Percentiles rank a stretch among this genome's conserved stretches.
Conservation (phyloP, 2,329 filamentous ascomycete species). For the Chrysoporthe austroafricana region DNA sequence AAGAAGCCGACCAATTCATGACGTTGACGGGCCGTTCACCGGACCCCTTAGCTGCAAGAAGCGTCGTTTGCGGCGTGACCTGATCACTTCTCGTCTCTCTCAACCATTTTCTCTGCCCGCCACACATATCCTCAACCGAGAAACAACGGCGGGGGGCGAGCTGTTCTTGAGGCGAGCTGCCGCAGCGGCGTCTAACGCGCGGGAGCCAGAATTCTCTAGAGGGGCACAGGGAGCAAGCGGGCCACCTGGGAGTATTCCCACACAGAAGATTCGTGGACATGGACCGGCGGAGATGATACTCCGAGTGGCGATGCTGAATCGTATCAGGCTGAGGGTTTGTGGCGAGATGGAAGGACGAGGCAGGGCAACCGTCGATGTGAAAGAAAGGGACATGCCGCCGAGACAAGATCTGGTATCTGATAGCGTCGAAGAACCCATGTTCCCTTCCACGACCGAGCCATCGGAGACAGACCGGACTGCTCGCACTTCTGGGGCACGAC, state of each 20-base stretch:
- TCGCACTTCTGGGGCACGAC: conserved; percentile 14
- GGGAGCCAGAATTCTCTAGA: conserved; percentile 28
- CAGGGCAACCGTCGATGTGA: conserved; percentile 28
- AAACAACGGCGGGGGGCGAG: conserved; percentile 51
- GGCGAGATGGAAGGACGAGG: conserved; percentile 40
- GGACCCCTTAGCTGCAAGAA: conserved; percentile 64
- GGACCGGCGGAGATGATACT: conserved; percentile 52
- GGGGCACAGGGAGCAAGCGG: conserved; percentile 21
- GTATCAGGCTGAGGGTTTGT: conserved; percentile 53
- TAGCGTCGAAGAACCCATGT: not conserved
- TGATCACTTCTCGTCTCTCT: conserved; percentile 73
- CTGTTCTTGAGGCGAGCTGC: conserved; percentile 54
- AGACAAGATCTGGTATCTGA: not conserved
- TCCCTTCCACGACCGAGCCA: not conserved
- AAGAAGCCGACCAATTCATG: conserved; percentile 55
- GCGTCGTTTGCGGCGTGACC: conserved; percentile 62
- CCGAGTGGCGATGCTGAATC: conserved; percentile 69
- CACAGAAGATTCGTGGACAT: conserved; percentile 25
- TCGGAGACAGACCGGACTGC: not conserved
- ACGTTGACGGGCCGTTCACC: conserved; percentile 63
- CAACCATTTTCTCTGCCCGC: conserved; percentile 71
- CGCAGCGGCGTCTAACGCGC: conserved; percentile 40
- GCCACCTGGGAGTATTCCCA: conserved; percentile 18
- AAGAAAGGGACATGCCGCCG: not conserved
- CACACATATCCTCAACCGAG: conserved; percentile 69